phyloP scores from a whole-genome alignment of 768 basidiomycete species.

The Podaxis sp. region DNA sequence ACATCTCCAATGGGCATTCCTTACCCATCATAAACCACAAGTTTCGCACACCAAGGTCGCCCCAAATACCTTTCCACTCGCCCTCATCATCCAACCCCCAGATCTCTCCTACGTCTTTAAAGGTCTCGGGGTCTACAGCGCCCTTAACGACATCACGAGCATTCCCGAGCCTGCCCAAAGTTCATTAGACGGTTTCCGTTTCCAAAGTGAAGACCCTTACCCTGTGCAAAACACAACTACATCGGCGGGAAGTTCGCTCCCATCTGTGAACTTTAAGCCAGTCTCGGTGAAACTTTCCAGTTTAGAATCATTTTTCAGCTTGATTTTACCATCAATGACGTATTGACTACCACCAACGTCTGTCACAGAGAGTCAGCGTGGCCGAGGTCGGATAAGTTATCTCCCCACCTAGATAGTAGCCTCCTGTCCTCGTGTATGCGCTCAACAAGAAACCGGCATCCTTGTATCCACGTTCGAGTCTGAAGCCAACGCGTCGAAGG shows the following conservation, averaged over 20 bases:
- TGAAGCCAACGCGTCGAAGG: conserved; percentile 44
- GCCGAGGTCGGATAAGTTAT: not conserved
- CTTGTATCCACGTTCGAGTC: conserved; percentile 36
- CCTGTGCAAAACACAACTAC: conserved; percentile 62
- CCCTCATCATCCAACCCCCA: conserved; percentile 69
- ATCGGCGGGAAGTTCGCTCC: conserved; percentile 46
- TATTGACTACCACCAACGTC: conserved; percentile 59
- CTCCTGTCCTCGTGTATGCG: conserved; percentile 30
- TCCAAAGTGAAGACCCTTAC: conserved; percentile 25
- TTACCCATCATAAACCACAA: conserved; percentile 61
- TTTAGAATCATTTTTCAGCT: conserved; percentile 59
- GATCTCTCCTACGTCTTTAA: conserved; percentile 42
- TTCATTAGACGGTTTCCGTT: not conserved
- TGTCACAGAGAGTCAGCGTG: conserved; percentile 18
- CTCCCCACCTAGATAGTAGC: conserved; percentile 35
- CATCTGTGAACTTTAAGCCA: conserved; percentile 48
- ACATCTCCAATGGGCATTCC: not conserved
- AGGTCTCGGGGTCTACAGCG: conserved; percentile 42
- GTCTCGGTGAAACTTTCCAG: conserved; percentile 43
- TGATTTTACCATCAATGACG: conserved; percentile 67
- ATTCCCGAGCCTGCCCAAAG: conserved; percentile 42
- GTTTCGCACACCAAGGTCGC: conserved; percentile 48
- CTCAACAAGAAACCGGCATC: conserved; percentile 33
- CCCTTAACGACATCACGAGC: conserved; percentile 33
- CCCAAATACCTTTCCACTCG: conserved; percentile 49